Percentiles rank a stretch among this genome's conserved stretches.
phyloP scores from a whole-genome alignment of 305 asterid species.

The Withania somnifera region DNA sequence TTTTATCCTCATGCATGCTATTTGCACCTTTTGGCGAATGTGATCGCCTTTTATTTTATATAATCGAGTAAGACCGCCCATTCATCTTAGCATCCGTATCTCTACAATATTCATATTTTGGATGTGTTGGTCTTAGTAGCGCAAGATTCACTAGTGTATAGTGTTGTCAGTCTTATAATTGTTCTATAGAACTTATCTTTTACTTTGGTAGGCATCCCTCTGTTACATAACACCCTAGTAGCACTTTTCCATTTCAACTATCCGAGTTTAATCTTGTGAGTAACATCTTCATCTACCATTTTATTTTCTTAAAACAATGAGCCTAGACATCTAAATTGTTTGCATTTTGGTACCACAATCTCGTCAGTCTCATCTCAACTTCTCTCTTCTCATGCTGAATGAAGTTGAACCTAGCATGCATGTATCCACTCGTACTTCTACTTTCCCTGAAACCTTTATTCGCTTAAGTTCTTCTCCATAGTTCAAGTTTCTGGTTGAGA shows the following conservation, averaged over 20 bases:
- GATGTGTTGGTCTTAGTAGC: too few relatives aligned
- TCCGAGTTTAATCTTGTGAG: too few relatives aligned
- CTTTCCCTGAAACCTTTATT: neutral
- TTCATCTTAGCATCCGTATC: neutral
- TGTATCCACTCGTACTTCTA: too few relatives aligned
- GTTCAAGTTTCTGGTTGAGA: neutral
- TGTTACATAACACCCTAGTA: neutral
- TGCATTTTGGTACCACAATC: neutral
- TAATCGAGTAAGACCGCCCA: neutral
- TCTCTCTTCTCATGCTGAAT: neutral
- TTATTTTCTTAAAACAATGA: neutral
- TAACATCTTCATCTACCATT: too few relatives aligned
- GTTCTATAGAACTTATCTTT: too few relatives aligned
- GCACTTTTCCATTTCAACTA: neutral
- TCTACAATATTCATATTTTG: too few relatives aligned
- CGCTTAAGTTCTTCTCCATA: neutral
- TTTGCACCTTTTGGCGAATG: too few relatives aligned
- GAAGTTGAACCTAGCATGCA: too few relatives aligned
- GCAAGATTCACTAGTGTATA: too few relatives aligned
- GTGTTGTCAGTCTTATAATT: too few relatives aligned
- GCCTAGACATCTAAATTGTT: neutral
- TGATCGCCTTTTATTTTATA: too few relatives aligned
- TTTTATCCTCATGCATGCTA: too few relatives aligned
- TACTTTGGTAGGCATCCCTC: neutral
- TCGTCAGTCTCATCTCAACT: neutral